Percentiles rank a stretch among this genome's conserved stretches.
Evolutionary conservation across 352 stramenopile species (phyloP).

Genomic region (Blastocystis sp.): DNA sequence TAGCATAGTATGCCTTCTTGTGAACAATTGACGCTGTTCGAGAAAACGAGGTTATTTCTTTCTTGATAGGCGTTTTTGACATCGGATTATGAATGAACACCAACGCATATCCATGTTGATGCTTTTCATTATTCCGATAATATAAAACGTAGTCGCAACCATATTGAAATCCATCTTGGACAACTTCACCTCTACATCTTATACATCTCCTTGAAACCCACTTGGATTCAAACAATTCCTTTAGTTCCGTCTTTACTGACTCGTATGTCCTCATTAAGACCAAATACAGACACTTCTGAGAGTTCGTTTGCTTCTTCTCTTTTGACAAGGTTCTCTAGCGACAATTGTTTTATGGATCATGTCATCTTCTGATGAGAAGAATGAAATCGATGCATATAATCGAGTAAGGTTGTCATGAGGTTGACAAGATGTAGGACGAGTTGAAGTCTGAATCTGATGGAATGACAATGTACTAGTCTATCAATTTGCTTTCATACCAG

Average conservation of each 20-base stretch:
- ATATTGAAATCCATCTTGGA: slow-evolving; percentile 15
- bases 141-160: slow-evolving; percentile 35
- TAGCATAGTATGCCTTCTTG: slow-evolving; percentile 9
- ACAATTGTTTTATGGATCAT: slow-evolving; percentile 22
- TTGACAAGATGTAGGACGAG: neutral
- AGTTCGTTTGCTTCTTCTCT: neutral
- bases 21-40: neutral
- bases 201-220: neutral
- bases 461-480: neutral
- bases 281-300: neutral
- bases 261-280: neutral
- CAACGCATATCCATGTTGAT: slow-evolving; percentile 17
- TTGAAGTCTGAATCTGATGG: neutral
- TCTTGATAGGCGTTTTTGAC: neutral
- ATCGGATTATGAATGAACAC: slow-evolving; percentile 19
- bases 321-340: neutral
- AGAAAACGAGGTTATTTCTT: slow-evolving; percentile 12
- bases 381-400: slow-evolving; percentile 11
- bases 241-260: neutral
- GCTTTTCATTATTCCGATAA: neutral
- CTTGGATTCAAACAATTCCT: neutral
- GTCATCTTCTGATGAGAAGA: slow-evolving; percentile 22
- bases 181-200: neutral
- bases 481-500: neutral
- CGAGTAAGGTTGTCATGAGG: neutral